These are phyloP conservation scores for Tremella mesenterica DNA, from an alignment of 768 basidiomycete genomes.

Conservation along the genomic window DNA sequence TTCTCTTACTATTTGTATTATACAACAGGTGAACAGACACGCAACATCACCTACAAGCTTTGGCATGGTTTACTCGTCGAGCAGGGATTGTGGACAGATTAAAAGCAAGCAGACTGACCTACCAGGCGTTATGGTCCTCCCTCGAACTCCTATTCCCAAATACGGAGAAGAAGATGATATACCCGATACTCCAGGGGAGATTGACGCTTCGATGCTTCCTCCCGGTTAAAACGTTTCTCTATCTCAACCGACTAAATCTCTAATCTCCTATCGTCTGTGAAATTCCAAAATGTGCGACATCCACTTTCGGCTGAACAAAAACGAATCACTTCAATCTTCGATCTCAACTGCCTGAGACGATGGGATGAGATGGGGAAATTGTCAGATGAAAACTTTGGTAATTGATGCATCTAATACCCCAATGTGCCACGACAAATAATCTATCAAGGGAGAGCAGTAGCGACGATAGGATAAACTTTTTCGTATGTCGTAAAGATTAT, in stretches of 20 bases:
- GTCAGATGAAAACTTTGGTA: too few relatives aligned
- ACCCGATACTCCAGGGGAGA: slow-evolving; percentile 52
- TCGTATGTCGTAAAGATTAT: slow-evolving; percentile 4
- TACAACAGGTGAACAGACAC: too few relatives aligned
- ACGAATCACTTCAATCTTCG: not conserved
- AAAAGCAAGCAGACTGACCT: not conserved
- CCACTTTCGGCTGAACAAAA: slow-evolving; percentile 1
- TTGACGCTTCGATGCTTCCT: slow-evolving; percentile 87
- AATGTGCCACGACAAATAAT: not conserved
- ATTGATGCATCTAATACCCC: too few relatives aligned
- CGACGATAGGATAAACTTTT: slow-evolving; percentile 2
- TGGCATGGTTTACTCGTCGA: too few relatives aligned
- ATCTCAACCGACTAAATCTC: too few relatives aligned
- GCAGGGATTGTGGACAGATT: too few relatives aligned
- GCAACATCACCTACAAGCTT: too few relatives aligned
- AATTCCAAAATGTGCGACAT: too few relatives aligned
- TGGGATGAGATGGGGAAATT: too few relatives aligned
- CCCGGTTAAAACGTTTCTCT: too few relatives aligned
- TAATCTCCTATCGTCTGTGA: too few relatives aligned
- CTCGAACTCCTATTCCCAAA: slow-evolving; percentile 74
- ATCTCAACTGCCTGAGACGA: not conserved
- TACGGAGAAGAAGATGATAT: slow-evolving; percentile 54
- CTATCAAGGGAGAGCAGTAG: not conserved
- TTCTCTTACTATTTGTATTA: not conserved
- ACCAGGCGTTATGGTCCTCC: slow-evolving; percentile 98